Conservation (phyloP, 768 basidiomycete genomes). For the Amanita rubescens region DNA sequence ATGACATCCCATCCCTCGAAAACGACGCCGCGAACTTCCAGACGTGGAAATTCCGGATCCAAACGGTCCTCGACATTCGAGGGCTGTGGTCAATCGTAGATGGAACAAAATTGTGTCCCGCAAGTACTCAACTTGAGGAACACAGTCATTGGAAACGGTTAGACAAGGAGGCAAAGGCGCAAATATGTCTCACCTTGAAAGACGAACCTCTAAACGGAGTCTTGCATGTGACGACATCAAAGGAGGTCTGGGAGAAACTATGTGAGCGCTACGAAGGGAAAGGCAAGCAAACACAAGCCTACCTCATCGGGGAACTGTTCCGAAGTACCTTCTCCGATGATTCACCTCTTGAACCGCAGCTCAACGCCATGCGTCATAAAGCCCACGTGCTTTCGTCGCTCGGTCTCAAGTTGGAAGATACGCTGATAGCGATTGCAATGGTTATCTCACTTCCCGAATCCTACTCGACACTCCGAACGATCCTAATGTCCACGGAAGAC, state of each 20-base stretch:
- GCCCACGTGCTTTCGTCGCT: slow-evolving; percentile 10
- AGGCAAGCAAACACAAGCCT: slow-evolving; percentile 9
- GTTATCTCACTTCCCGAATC: slow-evolving; percentile 8
- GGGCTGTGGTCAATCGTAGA: too few species aligned
- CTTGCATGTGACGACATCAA: slow-evolving; percentile 8
- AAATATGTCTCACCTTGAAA: slow-evolving; percentile 13
- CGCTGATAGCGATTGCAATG: neutral
- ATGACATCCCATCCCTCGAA: too few species aligned
- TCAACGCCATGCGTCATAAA: slow-evolving; percentile 12
- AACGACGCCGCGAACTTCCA: too few species aligned
- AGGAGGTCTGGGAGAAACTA: slow-evolving; percentile 12
- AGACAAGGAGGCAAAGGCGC: slow-evolving; percentile 11
- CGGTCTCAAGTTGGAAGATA: neutral
- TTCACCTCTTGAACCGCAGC: slow-evolving; percentile 11
- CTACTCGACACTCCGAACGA: slow-evolving; percentile 9
- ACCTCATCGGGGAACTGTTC: slow-evolving; percentile 12
- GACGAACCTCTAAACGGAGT: slow-evolving; percentile 14
- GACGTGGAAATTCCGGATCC: too few species aligned
- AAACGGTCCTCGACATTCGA: too few species aligned
- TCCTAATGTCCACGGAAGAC: slow-evolving; percentile 11
- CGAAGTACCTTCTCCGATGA: slow-evolving; percentile 11
- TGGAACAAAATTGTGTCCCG: too few species aligned
- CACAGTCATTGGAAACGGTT: neutral
- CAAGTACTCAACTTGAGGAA: too few species aligned
- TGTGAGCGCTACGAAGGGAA: slow-evolving; percentile 12